Percentiles rank a stretch among this genome's conserved stretches.
phyloP scores from a whole-genome alignment of 2,329 filamentous ascomycete genomes.

The Coniochaeta prunicola region DNA sequence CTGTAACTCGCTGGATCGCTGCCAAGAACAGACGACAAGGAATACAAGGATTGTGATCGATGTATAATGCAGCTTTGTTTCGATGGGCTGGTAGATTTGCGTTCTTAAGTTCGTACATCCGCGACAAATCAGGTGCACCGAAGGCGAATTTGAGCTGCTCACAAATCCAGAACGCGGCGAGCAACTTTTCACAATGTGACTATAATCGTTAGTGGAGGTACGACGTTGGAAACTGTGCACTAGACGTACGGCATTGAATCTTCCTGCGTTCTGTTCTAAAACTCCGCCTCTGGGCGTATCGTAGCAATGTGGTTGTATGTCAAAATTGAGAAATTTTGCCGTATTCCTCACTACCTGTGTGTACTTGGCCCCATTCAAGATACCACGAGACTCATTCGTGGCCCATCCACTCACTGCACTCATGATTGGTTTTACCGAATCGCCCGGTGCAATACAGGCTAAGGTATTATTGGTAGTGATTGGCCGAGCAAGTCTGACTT shows the following conservation, averaged over 20 bases:
- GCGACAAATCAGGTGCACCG: conserved; percentile 2
- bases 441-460: conserved; percentile 7
- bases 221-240: too few relatives aligned
- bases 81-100: neutral
- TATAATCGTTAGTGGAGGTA: neutral
- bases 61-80: conserved; percentile 1
- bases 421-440: neutral
- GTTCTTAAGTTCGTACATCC: conserved; percentile 4
- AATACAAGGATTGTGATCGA: conserved; percentile 10
- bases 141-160: conserved; percentile 5
- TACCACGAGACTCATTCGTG: neutral
- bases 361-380: conserved; percentile 9
- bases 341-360: conserved; percentile 4
- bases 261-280: neutral
- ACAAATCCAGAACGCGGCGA: conserved; percentile 8
- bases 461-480: neutral
- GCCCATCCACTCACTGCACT: conserved; percentile 12
- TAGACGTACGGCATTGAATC: neutral
- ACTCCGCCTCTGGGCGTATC: conserved; percentile 1
- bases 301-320: neutral
- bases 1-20: neutral
- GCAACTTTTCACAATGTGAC: conserved; percentile 10
- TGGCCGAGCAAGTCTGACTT: neutral
- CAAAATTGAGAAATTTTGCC: conserved; percentile 1
- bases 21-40: neutral